These are phyloP conservation scores for Sugiyamaella novakii DNA, from an alignment of 1,139 yeast genomes.

Conservation along the genomic window DNA sequence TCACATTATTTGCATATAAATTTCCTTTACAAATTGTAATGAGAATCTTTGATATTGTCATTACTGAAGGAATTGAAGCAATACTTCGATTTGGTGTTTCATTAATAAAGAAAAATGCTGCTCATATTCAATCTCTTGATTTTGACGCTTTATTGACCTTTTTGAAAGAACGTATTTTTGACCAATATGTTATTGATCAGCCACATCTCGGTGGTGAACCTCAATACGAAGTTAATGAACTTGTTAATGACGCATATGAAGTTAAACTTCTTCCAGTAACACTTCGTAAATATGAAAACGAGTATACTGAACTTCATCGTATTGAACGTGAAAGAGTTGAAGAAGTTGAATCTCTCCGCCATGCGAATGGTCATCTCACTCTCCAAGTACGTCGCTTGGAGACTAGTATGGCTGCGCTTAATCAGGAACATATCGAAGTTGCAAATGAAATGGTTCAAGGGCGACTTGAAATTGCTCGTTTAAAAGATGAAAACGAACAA, in stretches of 20 bases:
- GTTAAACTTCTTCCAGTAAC: constrained; percentile 72
- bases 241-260: constrained; percentile 78
- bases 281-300: constrained; percentile 67
- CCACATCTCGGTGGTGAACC: constrained; percentile 27
- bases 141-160: constrained; percentile 77
- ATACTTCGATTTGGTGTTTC: constrained; percentile 79
- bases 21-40: constrained; percentile 84
- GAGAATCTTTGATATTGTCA: constrained; percentile 78
- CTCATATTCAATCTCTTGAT: constrained; percentile 57
- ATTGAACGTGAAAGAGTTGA: constrained; percentile 67
- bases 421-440: constrained; percentile 76
- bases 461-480: constrained; percentile 62
- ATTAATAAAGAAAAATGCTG: constrained; percentile 68
- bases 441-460: constrained; percentile 73
- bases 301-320: constrained; percentile 71
- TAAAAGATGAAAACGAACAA: constrained; percentile 64
- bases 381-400: constrained; percentile 76
- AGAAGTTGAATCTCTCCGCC: constrained; percentile 66
- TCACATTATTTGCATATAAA: constrained; percentile 90
- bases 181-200: constrained; percentile 54
- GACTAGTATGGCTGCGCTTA: constrained; percentile 63
- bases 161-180: constrained; percentile 77
- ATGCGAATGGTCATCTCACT: constrained; percentile 70
- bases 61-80: constrained; percentile 88
- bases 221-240: constrained; percentile 63